Evolutionary conservation across 2,329 filamentous ascomycete genomes (phyloP).

Genomic region (Fusarium nelsonii): DNA sequence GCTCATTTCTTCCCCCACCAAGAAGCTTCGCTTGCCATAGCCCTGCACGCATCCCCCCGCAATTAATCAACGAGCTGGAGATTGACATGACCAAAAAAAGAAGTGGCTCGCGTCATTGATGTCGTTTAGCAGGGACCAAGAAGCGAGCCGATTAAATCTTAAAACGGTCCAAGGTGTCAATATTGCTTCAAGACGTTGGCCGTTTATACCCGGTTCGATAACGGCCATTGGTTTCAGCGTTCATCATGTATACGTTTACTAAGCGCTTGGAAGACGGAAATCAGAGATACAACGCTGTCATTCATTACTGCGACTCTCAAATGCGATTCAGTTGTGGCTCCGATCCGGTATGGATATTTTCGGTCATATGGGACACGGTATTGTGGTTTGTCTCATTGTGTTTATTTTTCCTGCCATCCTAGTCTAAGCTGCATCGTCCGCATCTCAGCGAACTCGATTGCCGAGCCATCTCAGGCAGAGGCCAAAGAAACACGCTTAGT

Average conservation of each 20-base stretch:
- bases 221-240: background rate
- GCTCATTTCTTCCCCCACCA: constrained; percentile 21
- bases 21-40: background rate
- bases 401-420: constrained; percentile 39
- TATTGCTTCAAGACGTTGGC: background rate
- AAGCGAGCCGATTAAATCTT: constrained; percentile 9
- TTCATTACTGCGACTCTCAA: too few species aligned
- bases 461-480: constrained; percentile 41
- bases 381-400: constrained; percentile 29
- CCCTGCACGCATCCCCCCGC: constrained; percentile 21
- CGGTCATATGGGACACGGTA: background rate
- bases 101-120: constrained; percentile 27
- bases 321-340: too few species aligned
- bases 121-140: constrained; percentile 9
- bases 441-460: constrained; percentile 37
- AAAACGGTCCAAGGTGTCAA: background rate
- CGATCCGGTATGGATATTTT: too few species aligned
- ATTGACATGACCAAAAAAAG: constrained; percentile 12
- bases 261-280: background rate
- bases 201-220: background rate
- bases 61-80: constrained; percentile 12
- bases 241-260: background rate
- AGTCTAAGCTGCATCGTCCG: constrained; percentile 36
- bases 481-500: constrained; percentile 70
- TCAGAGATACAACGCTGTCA: too few species aligned